Percentiles rank a stretch among this genome's conserved stretches.
These are phyloP conservation scores for Boletus rex-veris DNA, from an alignment of 768 basidiomycete species.

Conservation along the genomic window DNA sequence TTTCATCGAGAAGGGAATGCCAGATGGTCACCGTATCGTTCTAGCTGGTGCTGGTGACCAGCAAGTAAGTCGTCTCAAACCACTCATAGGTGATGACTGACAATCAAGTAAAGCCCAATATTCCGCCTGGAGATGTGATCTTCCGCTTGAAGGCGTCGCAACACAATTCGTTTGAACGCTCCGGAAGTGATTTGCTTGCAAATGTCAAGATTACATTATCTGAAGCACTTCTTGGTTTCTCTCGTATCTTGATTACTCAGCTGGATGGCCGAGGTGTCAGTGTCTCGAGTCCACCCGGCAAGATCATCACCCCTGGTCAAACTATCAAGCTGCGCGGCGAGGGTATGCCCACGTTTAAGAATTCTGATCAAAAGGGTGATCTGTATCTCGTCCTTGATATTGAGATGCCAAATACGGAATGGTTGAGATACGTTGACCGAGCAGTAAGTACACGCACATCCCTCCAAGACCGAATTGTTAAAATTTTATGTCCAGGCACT, in stretches of 20 bases:
- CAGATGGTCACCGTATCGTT: conserved; percentile 79
- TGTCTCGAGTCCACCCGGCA: conserved; percentile 68
- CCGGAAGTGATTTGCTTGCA: conserved; percentile 76
- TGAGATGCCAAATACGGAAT: conserved; percentile 82
- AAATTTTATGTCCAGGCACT: conserved; percentile 48
- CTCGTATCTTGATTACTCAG: conserved; percentile 84
- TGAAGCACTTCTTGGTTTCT: conserved; percentile 94
- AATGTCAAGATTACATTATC: conserved; percentile 85
- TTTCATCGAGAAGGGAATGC: conserved; percentile 82
- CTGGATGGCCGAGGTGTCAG: conserved; percentile 91
- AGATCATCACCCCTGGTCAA: conserved; percentile 71
- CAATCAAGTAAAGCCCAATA: conserved; percentile 61
- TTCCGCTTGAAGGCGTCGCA: conserved; percentile 67
- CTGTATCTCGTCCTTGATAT: conserved; percentile 79
- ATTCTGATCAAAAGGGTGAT: conserved; percentile 68
- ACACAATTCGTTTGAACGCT: conserved; percentile 81
- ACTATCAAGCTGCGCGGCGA: conserved; percentile 76
- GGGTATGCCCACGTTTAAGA: conserved; percentile 83
- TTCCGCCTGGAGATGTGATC: conserved; percentile 87
- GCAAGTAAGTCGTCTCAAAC: conserved; percentile 45
- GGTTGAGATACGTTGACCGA: conserved; percentile 64
- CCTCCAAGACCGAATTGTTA: background rate
- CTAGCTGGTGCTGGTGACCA: conserved; percentile 92
- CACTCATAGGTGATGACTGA: conserved; percentile 2
- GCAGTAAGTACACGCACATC: conserved; percentile 40